Evolutionary conservation across 108 stramenopile genomes (phyloP).

Genomic region (Cyclotella cryptica): DNA sequence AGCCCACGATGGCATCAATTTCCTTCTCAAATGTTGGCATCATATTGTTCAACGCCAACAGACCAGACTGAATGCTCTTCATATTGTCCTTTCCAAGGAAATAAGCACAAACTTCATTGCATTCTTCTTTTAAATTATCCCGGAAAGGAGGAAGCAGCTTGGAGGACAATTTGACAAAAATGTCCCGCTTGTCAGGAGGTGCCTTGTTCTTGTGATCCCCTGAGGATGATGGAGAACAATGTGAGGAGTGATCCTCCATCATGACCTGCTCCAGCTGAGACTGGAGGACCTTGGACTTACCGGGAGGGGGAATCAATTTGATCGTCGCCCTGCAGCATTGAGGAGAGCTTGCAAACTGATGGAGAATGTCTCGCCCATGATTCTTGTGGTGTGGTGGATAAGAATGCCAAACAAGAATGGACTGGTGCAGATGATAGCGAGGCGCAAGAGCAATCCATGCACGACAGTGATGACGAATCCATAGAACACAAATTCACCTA

Average conservation of each 20-base stretch:
- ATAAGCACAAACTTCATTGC: conserved; percentile 2
- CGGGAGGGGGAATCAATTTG: background rate
- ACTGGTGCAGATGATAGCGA: too few relatives aligned
- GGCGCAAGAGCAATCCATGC: background rate
- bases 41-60: conserved; percentile 4
- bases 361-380: background rate
- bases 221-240: conserved; percentile 5
- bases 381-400: too few relatives aligned
- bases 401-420: too few relatives aligned
- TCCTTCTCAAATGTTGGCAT: conserved; percentile 16
- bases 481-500: background rate
- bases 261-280: conserved; percentile 8
- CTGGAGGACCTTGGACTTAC: background rate
- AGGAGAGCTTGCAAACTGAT: background rate
- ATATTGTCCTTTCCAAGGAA: background rate
- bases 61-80: conserved; percentile 2
- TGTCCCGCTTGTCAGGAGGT: background rate
- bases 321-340: background rate
- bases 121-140: background rate
- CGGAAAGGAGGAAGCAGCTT: conserved; percentile 25
- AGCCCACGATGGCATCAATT: conserved; percentile 7
- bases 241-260: conserved; percentile 11
- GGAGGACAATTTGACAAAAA: conserved; percentile 34
- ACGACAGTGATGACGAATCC: conserved; percentile 14
- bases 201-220: background rate